These are phyloP conservation scores for Coemansia sp. DNA, from an alignment of 192 early-diverging fungal genomes.

Conservation along the genomic window DNA sequence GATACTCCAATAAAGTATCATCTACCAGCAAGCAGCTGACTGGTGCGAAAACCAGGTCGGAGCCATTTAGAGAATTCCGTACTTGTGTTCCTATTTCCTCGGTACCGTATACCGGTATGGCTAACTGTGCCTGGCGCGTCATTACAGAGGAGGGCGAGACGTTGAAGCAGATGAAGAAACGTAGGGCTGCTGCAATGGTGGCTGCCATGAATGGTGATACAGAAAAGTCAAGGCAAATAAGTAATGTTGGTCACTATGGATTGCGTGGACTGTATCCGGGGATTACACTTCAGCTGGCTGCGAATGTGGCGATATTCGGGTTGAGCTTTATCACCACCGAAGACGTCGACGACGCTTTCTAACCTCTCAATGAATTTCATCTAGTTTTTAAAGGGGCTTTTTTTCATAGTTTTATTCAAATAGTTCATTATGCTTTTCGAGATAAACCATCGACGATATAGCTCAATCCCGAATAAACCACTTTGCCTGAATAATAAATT, in stretches of 20 bases:
- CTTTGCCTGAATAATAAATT: neutral
- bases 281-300: slow-evolving; percentile 64
- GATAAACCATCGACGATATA: neutral
- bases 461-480: neutral
- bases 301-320: slow-evolving; percentile 61
- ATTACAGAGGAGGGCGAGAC: slow-evolving; percentile 73
- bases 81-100: slow-evolving; percentile 66
- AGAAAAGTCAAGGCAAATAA: neutral
- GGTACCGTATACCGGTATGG: slow-evolving; percentile 72
- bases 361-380: neutral
- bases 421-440: too few relatives aligned
- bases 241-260: slow-evolving; percentile 53
- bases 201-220: slow-evolving; percentile 11
- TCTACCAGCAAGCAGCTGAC: slow-evolving; percentile 5
- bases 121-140: slow-evolving; percentile 67
- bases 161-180: slow-evolving; percentile 20
- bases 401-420: too few relatives aligned
- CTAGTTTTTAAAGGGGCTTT: neutral
- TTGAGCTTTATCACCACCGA: slow-evolving; percentile 60
- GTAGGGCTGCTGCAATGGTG: slow-evolving; percentile 4
- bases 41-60: slow-evolving; percentile 5
- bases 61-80: slow-evolving; percentile 55
- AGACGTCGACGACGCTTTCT: slow-evolving; percentile 39
- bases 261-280: slow-evolving; percentile 71
- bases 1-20: slow-evolving; percentile 48